Evolutionary conservation across 2,329 filamentous ascomycete species (phyloP).

Genomic region (Colletotrichum tamarilloi): DNA sequence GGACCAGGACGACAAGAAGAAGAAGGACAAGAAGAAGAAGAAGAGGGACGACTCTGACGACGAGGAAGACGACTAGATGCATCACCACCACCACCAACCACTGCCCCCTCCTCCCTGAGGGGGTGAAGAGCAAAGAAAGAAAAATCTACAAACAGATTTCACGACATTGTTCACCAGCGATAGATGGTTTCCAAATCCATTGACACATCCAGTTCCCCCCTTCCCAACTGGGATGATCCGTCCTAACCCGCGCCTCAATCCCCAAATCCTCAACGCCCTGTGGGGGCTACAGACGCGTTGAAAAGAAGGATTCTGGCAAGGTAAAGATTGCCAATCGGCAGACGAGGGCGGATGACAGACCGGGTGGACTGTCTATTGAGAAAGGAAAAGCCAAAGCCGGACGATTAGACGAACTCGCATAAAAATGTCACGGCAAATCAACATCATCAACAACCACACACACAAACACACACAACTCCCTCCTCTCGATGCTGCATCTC

Average conservation of each 20-base stretch:
- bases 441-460: too few species aligned
- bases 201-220: too few species aligned
- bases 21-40: conserved; percentile 34
- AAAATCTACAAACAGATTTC: neutral
- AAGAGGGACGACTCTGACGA: conserved; percentile 39
- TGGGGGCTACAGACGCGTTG: neutral
- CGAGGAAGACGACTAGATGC: conserved; percentile 44
- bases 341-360: neutral
- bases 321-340: neutral
- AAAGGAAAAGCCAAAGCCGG: neutral
- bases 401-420: conserved; percentile 32
- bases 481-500: conserved; percentile 22
- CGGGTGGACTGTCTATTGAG: neutral
- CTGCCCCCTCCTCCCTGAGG: neutral
- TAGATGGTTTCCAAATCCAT: neutral
- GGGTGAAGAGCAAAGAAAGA: neutral
- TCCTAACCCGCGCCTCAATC: neutral
- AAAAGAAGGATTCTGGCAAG: neutral
- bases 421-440: conserved; percentile 15
- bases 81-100: neutral
- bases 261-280: neutral
- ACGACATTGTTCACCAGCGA: neutral
- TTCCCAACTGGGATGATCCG: neutral
- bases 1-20: conserved; percentile 52
- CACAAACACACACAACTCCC: neutral